A percentile compares a stretch with the other conserved stretches of the same genome.
These are phyloP conservation scores for Pulicaria dysenterica DNA, from an alignment of 129 eudicot species.

Conservation along the genomic window DNA sequence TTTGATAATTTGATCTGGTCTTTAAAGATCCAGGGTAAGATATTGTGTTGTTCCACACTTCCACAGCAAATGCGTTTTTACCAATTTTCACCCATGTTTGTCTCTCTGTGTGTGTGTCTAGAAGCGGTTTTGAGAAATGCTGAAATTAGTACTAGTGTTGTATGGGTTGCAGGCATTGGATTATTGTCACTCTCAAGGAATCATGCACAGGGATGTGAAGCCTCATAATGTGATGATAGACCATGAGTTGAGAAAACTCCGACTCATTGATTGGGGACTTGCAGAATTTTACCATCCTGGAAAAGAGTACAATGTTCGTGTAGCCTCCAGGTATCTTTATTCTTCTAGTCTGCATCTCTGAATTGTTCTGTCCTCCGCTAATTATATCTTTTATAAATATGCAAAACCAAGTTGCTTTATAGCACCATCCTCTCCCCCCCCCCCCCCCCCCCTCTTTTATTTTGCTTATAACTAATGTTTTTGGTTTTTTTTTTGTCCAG, in stretches of 20 bases:
- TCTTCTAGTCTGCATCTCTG: not conserved
- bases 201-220: conserved; percentile 98
- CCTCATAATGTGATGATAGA: conserved; percentile 99
- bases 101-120: not conserved
- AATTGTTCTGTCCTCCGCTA: no score
- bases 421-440: no score
- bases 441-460: no score
- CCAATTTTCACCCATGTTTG: not conserved
- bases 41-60: no score
- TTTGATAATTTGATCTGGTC: no score
- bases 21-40: no score
- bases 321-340: conserved; percentile 82
- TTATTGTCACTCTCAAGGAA: conserved; percentile 98
- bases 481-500: no score
- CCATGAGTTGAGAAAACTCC: conserved; percentile 90
- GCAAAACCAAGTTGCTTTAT: no score
- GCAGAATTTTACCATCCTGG: conserved; percentile 99
- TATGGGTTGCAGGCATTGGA: conserved; percentile 74
- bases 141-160: conserved; percentile 21
- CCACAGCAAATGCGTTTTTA: no score
- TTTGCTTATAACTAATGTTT: no score
- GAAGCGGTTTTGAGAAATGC: conserved; percentile 13
- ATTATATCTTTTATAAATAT: no score
- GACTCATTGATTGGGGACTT: conserved; percentile 98
- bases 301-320: conserved; percentile 95